Evolutionary conservation across 1,284 basidiomycete species (phyloP).

Genomic region (Pseudozyma sp.): DNA sequence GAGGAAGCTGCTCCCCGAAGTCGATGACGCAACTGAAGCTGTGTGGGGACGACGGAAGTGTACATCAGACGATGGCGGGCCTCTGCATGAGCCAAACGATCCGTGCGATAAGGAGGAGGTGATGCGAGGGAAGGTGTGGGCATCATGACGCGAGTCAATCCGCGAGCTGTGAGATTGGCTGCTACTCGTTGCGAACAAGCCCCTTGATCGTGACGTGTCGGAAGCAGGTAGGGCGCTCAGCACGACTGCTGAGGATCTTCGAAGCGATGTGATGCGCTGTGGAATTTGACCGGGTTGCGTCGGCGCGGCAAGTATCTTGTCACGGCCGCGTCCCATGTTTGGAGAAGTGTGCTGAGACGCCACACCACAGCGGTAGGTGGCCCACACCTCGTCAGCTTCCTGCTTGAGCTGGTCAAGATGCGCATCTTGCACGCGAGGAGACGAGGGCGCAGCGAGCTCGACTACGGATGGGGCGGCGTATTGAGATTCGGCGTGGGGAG

Average conservation of each 20-base stretch:
- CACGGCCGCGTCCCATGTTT: background rate
- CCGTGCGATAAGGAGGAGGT: conserved; percentile 12
- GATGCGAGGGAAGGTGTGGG: conserved; percentile 12
- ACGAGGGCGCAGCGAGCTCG: background rate
- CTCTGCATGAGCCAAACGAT: conserved; percentile 8
- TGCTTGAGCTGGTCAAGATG: conserved; percentile 33
- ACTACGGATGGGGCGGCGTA: background rate
- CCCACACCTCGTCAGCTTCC: conserved; percentile 38
- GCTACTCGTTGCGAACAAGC: conserved; percentile 8
- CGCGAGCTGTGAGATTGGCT: conserved; percentile 9
- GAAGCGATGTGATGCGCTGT: conserved; percentile 25
- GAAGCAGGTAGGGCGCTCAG: conserved; percentile 17
- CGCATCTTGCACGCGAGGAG: background rate
- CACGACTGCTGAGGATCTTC: conserved; percentile 18
- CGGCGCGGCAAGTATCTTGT: background rate
- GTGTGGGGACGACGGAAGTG: conserved; percentile 33
- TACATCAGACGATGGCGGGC: conserved; percentile 12
- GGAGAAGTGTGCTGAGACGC: conserved; percentile 14
- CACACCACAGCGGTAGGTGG: conserved; percentile 18
- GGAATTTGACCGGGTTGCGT: conserved; percentile 25
- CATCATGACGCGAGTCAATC: conserved; percentile 6
- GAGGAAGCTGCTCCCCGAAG: conserved; percentile 29
- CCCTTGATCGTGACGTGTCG: background rate
- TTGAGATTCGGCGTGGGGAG: background rate
- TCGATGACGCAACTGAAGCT: conserved; percentile 38